Conservation (phyloP, 352 stramenopile species). For the Globisporangium mamillatum region DNA sequence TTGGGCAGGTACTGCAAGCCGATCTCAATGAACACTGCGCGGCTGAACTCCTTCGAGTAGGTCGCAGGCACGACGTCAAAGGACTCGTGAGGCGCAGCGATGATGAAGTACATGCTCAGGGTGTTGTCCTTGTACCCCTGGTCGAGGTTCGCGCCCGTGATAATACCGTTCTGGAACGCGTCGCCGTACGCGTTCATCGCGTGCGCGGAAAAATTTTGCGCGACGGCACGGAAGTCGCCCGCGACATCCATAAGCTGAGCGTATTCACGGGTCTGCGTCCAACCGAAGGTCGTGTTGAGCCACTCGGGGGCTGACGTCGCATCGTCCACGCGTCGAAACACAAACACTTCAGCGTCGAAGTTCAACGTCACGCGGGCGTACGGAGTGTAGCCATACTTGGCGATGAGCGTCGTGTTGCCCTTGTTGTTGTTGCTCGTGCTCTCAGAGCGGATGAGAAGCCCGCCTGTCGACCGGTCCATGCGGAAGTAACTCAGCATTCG, state of each 20-base stretch:
- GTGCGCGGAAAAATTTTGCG: conserved; percentile 57
- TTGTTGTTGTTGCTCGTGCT: conserved; percentile 77
- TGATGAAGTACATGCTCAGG: conserved; percentile 83
- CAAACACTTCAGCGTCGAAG: conserved; percentile 68
- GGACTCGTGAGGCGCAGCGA: conserved; percentile 59
- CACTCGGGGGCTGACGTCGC: conserved; percentile 54
- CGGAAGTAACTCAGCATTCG: conserved; percentile 75
- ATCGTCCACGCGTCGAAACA: conserved; percentile 66
- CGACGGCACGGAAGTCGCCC: conserved; percentile 60
- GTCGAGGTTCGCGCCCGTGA: conserved; percentile 58
- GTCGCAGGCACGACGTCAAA: conserved; percentile 48
- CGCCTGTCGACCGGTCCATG: conserved; percentile 63
- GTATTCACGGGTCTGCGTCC: conserved; percentile 58
- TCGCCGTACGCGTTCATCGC: conserved; percentile 77
- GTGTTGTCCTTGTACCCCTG: conserved; percentile 58
- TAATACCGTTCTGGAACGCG: conserved; percentile 45
- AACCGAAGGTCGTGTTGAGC: conserved; percentile 60
- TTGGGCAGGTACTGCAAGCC: conserved; percentile 49
- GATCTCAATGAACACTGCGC: conserved; percentile 50
- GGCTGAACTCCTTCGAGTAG: conserved; percentile 84
- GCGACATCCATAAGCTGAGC: conserved; percentile 59
- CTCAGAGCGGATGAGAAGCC: conserved; percentile 59
- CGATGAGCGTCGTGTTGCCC: conserved; percentile 53
- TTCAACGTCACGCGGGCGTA: conserved; percentile 75
- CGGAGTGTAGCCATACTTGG: conserved; percentile 50